phyloP scores from a whole-genome alignment of 371 early-diverging fungal genomes.

The Thermomucor indicae-seudaticae region DNA sequence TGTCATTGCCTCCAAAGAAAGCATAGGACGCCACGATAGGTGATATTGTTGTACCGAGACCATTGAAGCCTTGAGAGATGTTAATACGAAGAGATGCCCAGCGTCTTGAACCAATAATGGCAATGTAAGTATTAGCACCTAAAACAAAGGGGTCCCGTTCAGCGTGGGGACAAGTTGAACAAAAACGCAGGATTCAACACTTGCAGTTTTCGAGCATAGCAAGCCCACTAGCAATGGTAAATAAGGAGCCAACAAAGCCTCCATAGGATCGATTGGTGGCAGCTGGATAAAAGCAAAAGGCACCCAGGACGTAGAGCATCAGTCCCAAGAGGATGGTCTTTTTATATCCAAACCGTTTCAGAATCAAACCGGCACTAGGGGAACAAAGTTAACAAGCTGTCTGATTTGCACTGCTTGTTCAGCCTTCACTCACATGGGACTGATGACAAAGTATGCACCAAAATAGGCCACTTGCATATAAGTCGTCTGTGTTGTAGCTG shows the following conservation, averaged over 20 bases:
- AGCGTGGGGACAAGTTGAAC: background rate
- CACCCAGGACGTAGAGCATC: slow-evolving; percentile 40
- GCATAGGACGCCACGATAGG: slow-evolving; percentile 45
- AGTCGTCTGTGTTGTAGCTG: slow-evolving; percentile 44
- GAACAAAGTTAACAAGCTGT: background rate
- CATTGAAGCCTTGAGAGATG: slow-evolving; percentile 43
- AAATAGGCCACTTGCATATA: slow-evolving; percentile 50
- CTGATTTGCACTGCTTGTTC: background rate
- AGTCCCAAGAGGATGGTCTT: slow-evolving; percentile 38
- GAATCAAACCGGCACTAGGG: slow-evolving; percentile 36
- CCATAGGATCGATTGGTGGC: slow-evolving; percentile 29
- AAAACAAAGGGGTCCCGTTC: background rate
- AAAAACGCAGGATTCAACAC: background rate
- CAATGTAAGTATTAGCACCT: slow-evolving; percentile 44
- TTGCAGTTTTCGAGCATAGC: slow-evolving; percentile 46
- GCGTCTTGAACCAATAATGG: slow-evolving; percentile 34
- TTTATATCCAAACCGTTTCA: slow-evolving; percentile 41
- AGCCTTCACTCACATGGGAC: slow-evolving; percentile 35
- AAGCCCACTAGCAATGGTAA: slow-evolving; percentile 45
- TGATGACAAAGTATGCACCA: slow-evolving; percentile 44
- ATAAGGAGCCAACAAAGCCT: slow-evolving; percentile 42
- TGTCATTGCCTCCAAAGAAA: slow-evolving; percentile 36
- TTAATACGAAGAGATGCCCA: slow-evolving; percentile 39
- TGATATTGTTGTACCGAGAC: slow-evolving; percentile 38
- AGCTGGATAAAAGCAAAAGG: slow-evolving; percentile 43